Base-by-base conservation (phyloP, 805 yeast genomes). In the Lachancea mirantina region DNA sequence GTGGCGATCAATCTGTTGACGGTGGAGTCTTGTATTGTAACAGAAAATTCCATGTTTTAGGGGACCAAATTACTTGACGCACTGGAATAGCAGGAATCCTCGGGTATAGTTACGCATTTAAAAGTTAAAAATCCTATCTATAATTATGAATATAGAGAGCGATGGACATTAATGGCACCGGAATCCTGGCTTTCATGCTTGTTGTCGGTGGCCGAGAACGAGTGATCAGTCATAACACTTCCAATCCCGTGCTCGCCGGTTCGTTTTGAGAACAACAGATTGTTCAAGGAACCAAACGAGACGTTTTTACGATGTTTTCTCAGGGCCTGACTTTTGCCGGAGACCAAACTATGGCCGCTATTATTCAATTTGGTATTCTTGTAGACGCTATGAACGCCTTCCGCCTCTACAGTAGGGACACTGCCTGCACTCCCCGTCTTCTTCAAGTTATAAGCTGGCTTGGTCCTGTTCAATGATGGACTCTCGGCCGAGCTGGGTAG, bases 1-100 rank as follows among this genome's bases (percentile, higher is more conserved):
- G 36, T 6, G 46, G 33, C 19, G 60, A 58, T 2, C 54, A 56
- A 22, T 36, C 19, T 2, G 58, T 62, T 23, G 60, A 72, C 2
- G 88, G 88, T 10, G 89, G 89, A 0, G 52, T 82, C 26, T 47
- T 82, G 10, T 79, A 79, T 45, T 79, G 70, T 52, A 69, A 79
- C 46, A 65, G 84, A 43, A 59, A 61, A 13, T 82, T 81, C 49
- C 81, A 78, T 52, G 51, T 49, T 10, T 54, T 77, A 4, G 71
- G 72, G 4, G 54, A 53, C 16, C 47, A 43, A 36, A 45, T 59
- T n/a, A 42, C 9, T 15, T 18, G 25, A n/a, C 4, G 4, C 3
- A 10, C 18, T 20, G 7, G 16, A 7, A 28, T 19, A 28, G 24
- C 15, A 14, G 24, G 17, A 15, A 14, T 10, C 10, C 25, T 28